Evolutionary conservation across 2,329 filamentous ascomycete species (phyloP), one percentile per base, ranked within the genome.

Genomic region (Phoma sp.): DNA sequence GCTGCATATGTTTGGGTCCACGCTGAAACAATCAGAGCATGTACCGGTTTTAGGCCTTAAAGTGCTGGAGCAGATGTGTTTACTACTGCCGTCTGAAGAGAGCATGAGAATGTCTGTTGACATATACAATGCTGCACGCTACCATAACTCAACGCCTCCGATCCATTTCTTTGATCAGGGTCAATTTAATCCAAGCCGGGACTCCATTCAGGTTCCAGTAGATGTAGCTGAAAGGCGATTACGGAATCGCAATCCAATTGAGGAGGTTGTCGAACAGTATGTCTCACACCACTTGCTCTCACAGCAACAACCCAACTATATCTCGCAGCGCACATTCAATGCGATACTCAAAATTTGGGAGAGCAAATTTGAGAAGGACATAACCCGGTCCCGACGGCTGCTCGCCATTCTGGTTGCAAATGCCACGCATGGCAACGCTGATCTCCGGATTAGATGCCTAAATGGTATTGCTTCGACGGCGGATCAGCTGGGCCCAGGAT

Each of bases 301-400:
- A 14, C 48, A 39, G 9, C 57, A 50, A 13, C 37, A 32, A 3
- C 47, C 65, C 5, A 44, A 23, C 6, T 25, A 37, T 36, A 36
- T 37, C 22, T 59, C 57, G n/a, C 52, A 60, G 30, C 42, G 47
- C 4, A 60, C 57, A 1, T 55, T 71, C 6, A 55, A 60, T 14
- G 38, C 55, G 4, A 48, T 71, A 0, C 22, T 68, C 3, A 36
- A 51, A 3, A 45, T 69, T 7, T 72, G 68, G 68, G 45, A 60
- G 22, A 36, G 14, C 4, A 57, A 59, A 13, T 55, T 8, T 6
- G 39, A 38, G 24, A 33, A 43, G 18, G 24, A 29, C 1, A 39
- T 52, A 11, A 55, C 54, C 50, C 43, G 37, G 6, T 39, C 54
- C 10, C 58, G 61, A 36, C 59, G 62, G 4, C 24, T 39, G 13